Base-by-base conservation (phyloP, 305 asterid species). In the Fraxinus platypoda region DNA sequence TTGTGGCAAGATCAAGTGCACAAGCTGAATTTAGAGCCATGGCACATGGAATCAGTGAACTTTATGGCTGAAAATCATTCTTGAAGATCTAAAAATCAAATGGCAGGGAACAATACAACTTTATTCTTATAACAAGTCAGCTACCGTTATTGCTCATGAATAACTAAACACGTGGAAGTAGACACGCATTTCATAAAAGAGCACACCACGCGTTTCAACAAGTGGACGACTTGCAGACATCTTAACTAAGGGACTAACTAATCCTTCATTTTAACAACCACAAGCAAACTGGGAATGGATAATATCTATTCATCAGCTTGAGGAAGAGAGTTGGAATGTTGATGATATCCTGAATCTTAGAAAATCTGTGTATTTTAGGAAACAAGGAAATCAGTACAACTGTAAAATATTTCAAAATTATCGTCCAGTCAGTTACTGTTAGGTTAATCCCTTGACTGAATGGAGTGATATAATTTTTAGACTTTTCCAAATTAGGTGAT, bases 1-100 rank as follows among this genome's bases (percentile, higher is more conserved):
- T 38, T n/a, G 83, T 79, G n/a, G 80, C 86, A 25, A 57, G 77
- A n/a, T 79, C 82, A 79, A 78, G 38, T 66, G 62, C 64, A 38
- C 17, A 38, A 66, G 38, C 26, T 12, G 64, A 37, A 25, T 79
- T 21, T 71, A 13, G 28, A 43, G 30, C 43, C 7, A 62, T 83
- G 35, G 64, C 77, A 28, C 74, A 33, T 33, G 80, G 77, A 72
- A 26, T 79, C 37, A 74, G 26, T 54, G 73, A 79, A 62, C 19
- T 59, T 9, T 74, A n/a, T 57, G 73, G 80, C 12, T 37, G 19
- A 83, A 26, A 83, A 59, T 26, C 12, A 74, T 73, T 34, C 80
- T 82, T 43, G 74, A 74, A 23, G 80, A 78, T 46, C 75, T 73
- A 17, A 78, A 78, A 64, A 33, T 70, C 8, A 74, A 79, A 35